Conservation (phyloP, 371 early-diverging fungal species). For the Gilbertella persicaria region DNA sequence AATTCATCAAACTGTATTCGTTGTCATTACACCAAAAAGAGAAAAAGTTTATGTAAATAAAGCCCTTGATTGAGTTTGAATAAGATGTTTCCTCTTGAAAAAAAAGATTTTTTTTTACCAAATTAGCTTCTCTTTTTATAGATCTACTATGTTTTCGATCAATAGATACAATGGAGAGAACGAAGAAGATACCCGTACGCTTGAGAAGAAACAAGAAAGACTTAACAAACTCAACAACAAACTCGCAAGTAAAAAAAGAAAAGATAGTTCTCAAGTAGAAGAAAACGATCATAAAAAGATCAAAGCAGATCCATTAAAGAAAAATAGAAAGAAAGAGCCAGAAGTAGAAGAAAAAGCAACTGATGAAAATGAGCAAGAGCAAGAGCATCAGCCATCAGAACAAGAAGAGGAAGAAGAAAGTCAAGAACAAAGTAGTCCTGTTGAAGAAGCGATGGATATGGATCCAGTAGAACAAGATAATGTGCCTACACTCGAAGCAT, state of each 20-base stretch:
- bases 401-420: neutral
- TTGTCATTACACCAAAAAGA: too few relatives aligned
- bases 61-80: too few relatives aligned
- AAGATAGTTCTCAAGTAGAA: conserved; percentile 1
- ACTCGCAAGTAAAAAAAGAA: conserved; percentile 23
- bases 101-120: conserved; percentile 8
- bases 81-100: too few relatives aligned
- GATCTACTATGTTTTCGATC: conserved; percentile 34
- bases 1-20: too few relatives aligned
- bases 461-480: conserved; percentile 22
- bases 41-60: too few relatives aligned
- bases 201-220: conserved; percentile 19
- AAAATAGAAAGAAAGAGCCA: conserved; percentile 1
- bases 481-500: conserved; percentile 34
- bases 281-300: neutral
- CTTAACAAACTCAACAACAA: conserved; percentile 26
- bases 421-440: neutral
- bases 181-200: conserved; percentile 4
- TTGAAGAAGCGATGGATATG: neutral
- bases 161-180: conserved; percentile 31
- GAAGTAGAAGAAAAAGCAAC: conserved; percentile 3
- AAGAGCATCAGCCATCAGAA: conserved; percentile 1
- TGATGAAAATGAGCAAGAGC: conserved; percentile 5
- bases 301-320: neutral
- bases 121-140: neutral